These are phyloP conservation scores for Ramalina peruviana DNA, from an alignment of 495 filamentous ascomycete species.

Conservation along the genomic window DNA sequence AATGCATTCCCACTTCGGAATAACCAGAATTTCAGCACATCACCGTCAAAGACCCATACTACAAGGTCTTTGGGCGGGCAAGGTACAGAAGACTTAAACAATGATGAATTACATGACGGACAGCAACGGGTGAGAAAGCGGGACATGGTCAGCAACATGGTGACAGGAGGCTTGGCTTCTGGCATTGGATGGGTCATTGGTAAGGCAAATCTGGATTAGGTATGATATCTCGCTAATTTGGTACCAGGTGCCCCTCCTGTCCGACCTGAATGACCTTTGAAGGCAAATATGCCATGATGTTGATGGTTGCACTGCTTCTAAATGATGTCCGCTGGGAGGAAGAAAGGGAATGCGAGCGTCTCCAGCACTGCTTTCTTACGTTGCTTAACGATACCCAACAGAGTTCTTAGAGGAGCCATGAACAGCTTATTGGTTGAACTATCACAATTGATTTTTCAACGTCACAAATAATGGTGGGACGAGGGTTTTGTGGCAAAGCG, in stretches of 20 bases:
- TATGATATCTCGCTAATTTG: background rate
- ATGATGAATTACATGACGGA: conserved; percentile 22
- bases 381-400: too few species aligned
- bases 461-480: too few species aligned
- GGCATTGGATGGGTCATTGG: conserved; percentile 80
- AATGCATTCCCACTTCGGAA: conserved; percentile 42
- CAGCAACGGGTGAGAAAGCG: conserved; percentile 53
- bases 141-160: conserved; percentile 67
- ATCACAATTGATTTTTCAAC: too few species aligned
- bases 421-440: too few species aligned
- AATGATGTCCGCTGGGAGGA: too few species aligned
- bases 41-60: conserved; percentile 30
- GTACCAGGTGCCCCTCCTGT: conserved; percentile 1
- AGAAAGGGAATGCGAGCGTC: too few species aligned
- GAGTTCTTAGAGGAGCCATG: too few species aligned
- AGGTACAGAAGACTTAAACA: conserved; percentile 8
- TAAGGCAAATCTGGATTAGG: conserved; percentile 16
- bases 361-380: too few species aligned
- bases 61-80: conserved; percentile 4
- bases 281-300: too few species aligned
- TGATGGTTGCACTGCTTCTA: too few species aligned
- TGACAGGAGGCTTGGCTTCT: conserved; percentile 56
- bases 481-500: too few species aligned
- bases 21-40: conserved; percentile 29
- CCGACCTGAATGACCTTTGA: background rate